Base-by-base conservation (phyloP, 225 moss, liverwort and hornwort genomes). In the Pseudisothecium myosuroides region DNA sequence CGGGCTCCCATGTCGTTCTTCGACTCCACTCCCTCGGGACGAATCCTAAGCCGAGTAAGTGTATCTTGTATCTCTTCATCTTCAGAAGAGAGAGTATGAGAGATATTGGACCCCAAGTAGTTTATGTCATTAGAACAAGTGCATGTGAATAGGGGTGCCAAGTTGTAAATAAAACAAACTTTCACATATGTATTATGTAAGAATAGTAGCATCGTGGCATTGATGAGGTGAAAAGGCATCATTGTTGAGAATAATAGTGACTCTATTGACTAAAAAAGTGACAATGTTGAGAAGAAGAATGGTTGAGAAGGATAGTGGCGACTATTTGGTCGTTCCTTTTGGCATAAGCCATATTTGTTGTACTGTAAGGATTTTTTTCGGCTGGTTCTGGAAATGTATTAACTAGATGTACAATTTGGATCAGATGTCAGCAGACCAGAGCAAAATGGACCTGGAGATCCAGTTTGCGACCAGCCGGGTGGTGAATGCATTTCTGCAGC, bases 1-100 rank as follows among this genome's bases (percentile, higher is more conserved):
- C 90, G 88, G 37, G 98, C 98, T 14, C 96, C 97, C 39, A 95
- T 97, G 96, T 91, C 94, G 3, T 95, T 97, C 91, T 97, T 98
- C 61, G 97, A 97, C 81, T 94, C 95, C 24, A 96, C 97, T 24
- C 97, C 98, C 12, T 92, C 93, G 21, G 96, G 96, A 55, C 91
- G 96, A 86, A 97, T 97, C 17, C 87, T 96, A 66, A 93, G 86
- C 58, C 94, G 98, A 74, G 98, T 98, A 95, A 34, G 92, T 76
- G 36, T 23, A 32, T 74, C 41, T 12, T 62, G 37, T 37, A 26
- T 58, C 63, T 27, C 47, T 77, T 63, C 17, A 12, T 39, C 47
- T 76, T 52, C 22, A 52, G 36, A 76, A 83, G 54, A 36, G 39
- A 68, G n/a, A 83, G 67, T 54, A 54, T 52, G 52, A 67, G 82